These are phyloP conservation scores for Sphenostylis stenocarpa DNA, from an alignment of 306 rosid species.

Conservation along the genomic window DNA sequence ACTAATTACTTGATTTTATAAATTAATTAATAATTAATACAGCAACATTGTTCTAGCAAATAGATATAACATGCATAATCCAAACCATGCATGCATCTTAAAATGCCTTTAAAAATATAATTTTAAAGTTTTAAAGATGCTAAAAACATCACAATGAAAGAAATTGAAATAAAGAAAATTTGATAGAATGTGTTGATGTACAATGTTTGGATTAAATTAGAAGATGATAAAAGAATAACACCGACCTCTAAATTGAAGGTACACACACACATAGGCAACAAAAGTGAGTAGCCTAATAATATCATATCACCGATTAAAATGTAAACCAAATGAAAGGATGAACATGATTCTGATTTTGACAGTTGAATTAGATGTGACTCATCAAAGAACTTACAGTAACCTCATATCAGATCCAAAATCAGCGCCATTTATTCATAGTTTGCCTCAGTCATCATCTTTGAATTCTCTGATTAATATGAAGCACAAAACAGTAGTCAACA, in stretches of 20 bases:
- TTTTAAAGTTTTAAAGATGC: neutral
- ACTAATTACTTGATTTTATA: neutral
- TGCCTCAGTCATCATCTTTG: slow-evolving; percentile 82
- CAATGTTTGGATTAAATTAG: neutral
- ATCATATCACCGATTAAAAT: slow-evolving; percentile 11
- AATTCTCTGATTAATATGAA: slow-evolving; percentile 69
- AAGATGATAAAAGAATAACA: neutral
- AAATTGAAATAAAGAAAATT: neutral
- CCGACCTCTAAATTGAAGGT: neutral
- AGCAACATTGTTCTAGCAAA: neutral
- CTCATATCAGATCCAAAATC: slow-evolving; percentile 35
- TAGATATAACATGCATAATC: neutral
- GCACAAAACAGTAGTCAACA: slow-evolving; percentile 17
- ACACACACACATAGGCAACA: neutral
- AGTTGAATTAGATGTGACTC: slow-evolving; percentile 29
- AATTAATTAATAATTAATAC: no score
- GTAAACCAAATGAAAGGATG: slow-evolving; percentile 23
- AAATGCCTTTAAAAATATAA: neutral
- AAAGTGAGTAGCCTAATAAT: slow-evolving; percentile 18
- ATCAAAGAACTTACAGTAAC: slow-evolving; percentile 35
- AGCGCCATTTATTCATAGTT: slow-evolving; percentile 21
- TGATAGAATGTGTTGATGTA: neutral
- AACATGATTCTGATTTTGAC: slow-evolving; percentile 27
- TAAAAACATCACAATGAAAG: neutral
- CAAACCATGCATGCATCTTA: neutral